These are phyloP conservation scores for Microbotryum intermedium DNA, from an alignment of 1,284 basidiomycete species.

Conservation along the genomic window DNA sequence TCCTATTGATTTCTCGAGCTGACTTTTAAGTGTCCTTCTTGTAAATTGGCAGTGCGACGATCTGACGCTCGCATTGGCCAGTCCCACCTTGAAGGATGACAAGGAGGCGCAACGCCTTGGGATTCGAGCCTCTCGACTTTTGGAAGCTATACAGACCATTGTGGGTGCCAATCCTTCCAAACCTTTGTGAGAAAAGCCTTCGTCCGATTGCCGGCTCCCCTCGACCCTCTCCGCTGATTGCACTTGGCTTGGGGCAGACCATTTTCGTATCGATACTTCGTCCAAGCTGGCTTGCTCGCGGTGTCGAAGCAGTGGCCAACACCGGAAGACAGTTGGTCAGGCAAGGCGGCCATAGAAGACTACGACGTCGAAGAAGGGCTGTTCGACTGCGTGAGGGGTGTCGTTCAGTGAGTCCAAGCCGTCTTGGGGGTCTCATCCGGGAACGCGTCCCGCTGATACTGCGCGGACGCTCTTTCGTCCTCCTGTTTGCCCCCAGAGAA, in stretches of 20 bases:
- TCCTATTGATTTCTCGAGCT: background rate
- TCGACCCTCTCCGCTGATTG: background rate
- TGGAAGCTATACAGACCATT: slow-evolving; percentile 18
- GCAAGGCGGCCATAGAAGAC: slow-evolving; percentile 3
- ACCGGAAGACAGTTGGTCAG: slow-evolving; percentile 3
- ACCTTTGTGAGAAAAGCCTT: too few relatives aligned
- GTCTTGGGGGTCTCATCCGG: too few relatives aligned
- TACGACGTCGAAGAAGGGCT: background rate
- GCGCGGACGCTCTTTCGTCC: background rate
- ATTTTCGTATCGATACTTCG: slow-evolving; percentile 11
- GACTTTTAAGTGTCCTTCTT: too few relatives aligned
- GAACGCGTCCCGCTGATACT: background rate
- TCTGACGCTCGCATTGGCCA: slow-evolving; percentile 9
- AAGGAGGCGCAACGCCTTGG: slow-evolving; percentile 1
- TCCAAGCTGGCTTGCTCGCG: slow-evolving; percentile 3
- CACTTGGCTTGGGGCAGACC: background rate
- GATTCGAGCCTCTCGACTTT: slow-evolving; percentile 7
- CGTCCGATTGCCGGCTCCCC: background rate
- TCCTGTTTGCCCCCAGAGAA: background rate
- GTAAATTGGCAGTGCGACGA: slow-evolving; percentile 1
- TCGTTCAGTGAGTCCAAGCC: too few relatives aligned
- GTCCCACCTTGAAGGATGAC: background rate
- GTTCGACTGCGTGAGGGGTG: background rate
- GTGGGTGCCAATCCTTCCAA: background rate
- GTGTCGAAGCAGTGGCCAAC: background rate